phyloP scores from a whole-genome alignment of 1,284 basidiomycete genomes.

The Fomes fomentarius region DNA sequence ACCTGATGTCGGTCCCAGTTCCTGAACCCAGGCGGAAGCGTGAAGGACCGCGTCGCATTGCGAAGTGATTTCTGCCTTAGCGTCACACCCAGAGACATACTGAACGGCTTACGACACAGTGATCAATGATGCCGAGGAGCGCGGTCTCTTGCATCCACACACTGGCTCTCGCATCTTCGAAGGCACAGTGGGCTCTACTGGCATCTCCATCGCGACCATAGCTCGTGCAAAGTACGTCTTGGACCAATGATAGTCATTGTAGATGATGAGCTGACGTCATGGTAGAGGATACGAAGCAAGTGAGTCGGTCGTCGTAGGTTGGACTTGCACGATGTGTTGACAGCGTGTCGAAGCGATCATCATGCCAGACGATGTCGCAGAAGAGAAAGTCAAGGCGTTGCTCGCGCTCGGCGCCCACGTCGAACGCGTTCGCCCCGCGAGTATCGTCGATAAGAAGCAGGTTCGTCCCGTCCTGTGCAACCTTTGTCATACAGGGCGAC shows the following conservation, averaged over 20 bases:
- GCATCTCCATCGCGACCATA: conserved; percentile 95
- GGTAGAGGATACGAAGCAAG: conserved; percentile 77
- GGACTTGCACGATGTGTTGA: background rate
- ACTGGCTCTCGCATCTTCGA: conserved; percentile 96
- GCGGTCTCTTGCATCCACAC: conserved; percentile 83
- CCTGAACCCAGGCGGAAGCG: conserved; percentile 95
- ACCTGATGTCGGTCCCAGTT: too few relatives aligned
- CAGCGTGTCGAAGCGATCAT: conserved; percentile 68
- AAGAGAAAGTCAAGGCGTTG: conserved; percentile 89
- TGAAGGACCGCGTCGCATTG: conserved; percentile 96
- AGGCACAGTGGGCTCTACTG: conserved; percentile 96
- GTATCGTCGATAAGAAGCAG: conserved; percentile 94
- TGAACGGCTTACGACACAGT: conserved; percentile 49
- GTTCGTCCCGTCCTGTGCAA: too few relatives aligned
- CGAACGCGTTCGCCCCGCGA: conserved; percentile 83
- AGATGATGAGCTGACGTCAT: background rate
- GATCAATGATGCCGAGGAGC: conserved; percentile 90
- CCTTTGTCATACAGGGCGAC: too few relatives aligned
- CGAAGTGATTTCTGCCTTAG: conserved; percentile 58
- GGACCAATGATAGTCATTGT: too few relatives aligned
- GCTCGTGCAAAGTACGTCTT: conserved; percentile 79
- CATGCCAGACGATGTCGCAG: conserved; percentile 92
- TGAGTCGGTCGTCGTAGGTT: conserved; percentile 37
- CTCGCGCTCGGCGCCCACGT: conserved; percentile 87
- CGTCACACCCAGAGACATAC: background rate